Conservation (phyloP, 1,284 basidiomycete species). For the Cutaneotrichosporon daszewskae region DNA sequence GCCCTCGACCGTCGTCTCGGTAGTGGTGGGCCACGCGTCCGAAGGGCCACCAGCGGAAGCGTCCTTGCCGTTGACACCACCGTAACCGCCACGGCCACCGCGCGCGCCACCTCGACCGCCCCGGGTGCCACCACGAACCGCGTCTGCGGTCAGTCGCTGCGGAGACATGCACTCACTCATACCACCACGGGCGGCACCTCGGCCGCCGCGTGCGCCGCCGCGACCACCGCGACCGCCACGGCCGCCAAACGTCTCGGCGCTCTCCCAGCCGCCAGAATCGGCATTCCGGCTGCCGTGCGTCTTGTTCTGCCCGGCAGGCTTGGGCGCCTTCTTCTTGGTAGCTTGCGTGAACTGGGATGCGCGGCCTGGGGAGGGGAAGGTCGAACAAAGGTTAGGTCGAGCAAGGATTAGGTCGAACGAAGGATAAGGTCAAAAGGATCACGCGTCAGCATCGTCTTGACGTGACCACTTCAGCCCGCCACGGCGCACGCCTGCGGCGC, state of each 20-base stretch:
- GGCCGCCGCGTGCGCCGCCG: constrained; percentile 29
- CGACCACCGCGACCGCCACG: constrained; percentile 22
- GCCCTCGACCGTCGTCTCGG: constrained; percentile 36
- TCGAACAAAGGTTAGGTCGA: neutral
- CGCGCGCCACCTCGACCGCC: constrained; percentile 35
- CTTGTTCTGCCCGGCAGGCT: constrained; percentile 24
- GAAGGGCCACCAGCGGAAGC: constrained; percentile 17
- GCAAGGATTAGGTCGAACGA: neutral
- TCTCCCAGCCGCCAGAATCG: constrained; percentile 41
- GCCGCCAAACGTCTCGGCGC: constrained; percentile 23
- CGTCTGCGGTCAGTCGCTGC: constrained; percentile 1
- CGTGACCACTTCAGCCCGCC: too few relatives aligned
- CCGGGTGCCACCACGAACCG: constrained; percentile 15
- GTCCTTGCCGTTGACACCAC: constrained; percentile 21
- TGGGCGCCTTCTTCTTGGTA: constrained; percentile 42
- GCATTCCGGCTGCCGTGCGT: constrained; percentile 39
- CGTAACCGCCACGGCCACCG: constrained; percentile 39
- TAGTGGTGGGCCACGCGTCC: constrained; percentile 32
- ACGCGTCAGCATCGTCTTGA: neutral
- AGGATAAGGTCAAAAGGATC: neutral
- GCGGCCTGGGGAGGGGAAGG: constrained; percentile 31
- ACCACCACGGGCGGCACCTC: constrained; percentile 24
- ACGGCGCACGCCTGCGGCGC: neutral
- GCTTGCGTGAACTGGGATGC: constrained; percentile 48
- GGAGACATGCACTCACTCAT: constrained; percentile 7